Evolutionary conservation across 2,329 filamentous ascomycete species (phyloP).

Genomic region (Beauveria scarabaeidicola): DNA sequence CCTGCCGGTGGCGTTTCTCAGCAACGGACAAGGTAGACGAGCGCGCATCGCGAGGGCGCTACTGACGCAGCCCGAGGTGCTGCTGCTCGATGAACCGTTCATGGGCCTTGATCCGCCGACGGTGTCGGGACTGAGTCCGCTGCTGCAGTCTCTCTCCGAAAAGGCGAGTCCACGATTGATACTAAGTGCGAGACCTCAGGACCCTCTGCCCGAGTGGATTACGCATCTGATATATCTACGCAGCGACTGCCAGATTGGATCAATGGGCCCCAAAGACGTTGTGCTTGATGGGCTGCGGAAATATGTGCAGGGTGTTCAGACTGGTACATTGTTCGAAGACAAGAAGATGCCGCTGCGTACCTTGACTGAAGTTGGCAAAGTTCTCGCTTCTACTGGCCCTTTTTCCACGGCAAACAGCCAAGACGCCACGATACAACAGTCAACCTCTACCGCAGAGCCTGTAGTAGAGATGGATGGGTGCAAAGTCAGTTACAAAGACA

Average conservation of each 20-base stretch:
- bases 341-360: conserved; percentile 38
- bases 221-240: conserved; percentile 72
- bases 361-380: conserved; percentile 41
- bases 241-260: conserved; percentile 54
- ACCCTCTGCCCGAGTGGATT: conserved; percentile 82
- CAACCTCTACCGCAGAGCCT: conserved; percentile 46
- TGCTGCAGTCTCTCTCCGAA: conserved; percentile 61
- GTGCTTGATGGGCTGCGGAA: conserved; percentile 48
- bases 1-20: conserved; percentile 81
- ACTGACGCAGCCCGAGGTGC: conserved; percentile 65
- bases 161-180: conserved; percentile 63
- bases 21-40: conserved; percentile 84
- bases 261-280: conserved; percentile 55
- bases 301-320: conserved; percentile 39
- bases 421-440: conserved; percentile 12
- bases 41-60: conserved; percentile 84
- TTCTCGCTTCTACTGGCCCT: conserved; percentile 23
- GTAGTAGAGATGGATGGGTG: conserved; percentile 85
- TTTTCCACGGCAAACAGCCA: conserved; percentile 8
- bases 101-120: conserved; percentile 92
- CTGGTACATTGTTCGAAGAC: conserved; percentile 36
- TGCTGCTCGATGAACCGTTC: conserved; percentile 89
- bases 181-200: conserved; percentile 73
- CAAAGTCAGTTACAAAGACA: conserved; percentile 69
- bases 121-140: conserved; percentile 57